Percentiles rank a stretch among this genome's conserved stretches.
These are phyloP conservation scores for Mesembryanthemum crystallinum DNA, from an alignment of 148 eudicot genomes.

Conservation along the genomic window DNA sequence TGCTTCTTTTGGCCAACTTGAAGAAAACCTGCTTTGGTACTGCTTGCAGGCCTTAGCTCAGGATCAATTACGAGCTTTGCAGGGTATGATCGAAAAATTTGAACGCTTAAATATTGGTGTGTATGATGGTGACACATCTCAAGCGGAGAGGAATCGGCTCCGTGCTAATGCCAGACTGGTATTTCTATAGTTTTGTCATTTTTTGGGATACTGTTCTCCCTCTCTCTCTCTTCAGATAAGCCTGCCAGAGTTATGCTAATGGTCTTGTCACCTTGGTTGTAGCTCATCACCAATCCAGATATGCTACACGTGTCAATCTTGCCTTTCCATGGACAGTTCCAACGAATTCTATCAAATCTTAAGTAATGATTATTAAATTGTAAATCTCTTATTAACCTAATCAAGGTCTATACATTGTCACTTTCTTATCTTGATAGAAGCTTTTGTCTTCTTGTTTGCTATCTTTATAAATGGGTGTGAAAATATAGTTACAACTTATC, in stretches of 20 bases:
- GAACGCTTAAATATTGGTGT: slow-evolving; percentile 61
- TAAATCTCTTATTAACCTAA: slow-evolving; percentile 7
- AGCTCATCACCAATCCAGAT: slow-evolving; percentile 98
- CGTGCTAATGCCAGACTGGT: slow-evolving; percentile 93
- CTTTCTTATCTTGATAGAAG: slow-evolving; percentile 3
- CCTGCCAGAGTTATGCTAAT: slow-evolving; percentile 16
- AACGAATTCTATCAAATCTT: slow-evolving; percentile 76
- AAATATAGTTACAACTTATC: slow-evolving; percentile 6
- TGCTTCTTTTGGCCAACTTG: neutral
- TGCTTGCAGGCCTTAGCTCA: slow-evolving; percentile 89
- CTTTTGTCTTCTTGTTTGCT: neutral
- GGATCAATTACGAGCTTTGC: slow-evolving; percentile 83
- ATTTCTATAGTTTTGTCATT: slow-evolving; percentile 25
- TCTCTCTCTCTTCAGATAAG: slow-evolving; percentile 1
- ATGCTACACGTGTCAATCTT: slow-evolving; percentile 91
- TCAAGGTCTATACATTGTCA: neutral
- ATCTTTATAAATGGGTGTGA: neutral
- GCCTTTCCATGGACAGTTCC: slow-evolving; percentile 76
- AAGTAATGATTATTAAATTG: slow-evolving; percentile 45
- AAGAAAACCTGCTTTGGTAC: slow-evolving; percentile 13
- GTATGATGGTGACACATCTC: slow-evolving; percentile 95
- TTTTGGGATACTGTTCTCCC: slow-evolving; percentile 4
- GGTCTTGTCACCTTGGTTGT: slow-evolving; percentile 36
- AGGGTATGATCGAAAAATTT: slow-evolving; percentile 48
- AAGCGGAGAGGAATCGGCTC: slow-evolving; percentile 63